Evolutionary conservation across 2,329 filamentous ascomycete species (phyloP), one percentile per base, ranked within the genome.

Genomic region (Cryphonectria radicalis): DNA sequence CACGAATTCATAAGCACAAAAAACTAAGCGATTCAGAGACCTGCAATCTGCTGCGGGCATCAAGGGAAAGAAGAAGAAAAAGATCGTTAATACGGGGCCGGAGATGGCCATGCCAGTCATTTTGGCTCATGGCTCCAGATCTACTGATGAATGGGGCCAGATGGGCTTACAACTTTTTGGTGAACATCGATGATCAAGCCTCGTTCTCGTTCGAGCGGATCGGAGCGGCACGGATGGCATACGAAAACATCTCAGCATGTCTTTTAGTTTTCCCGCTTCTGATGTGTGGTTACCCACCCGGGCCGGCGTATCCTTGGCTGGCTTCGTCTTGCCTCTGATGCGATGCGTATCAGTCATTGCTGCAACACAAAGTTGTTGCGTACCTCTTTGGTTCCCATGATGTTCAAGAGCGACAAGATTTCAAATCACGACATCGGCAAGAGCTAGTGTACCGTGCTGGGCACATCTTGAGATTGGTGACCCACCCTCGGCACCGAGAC

Each of bases 211-310:
- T 59, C 43, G 63, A 69, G 64, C 62, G 66, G 71, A 67, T 42
- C 65, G 32, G 57, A 43, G 64, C 66, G 71, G 71, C 59, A 71
- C 28, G 69, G 63, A 68, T 66, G 72, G 69, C 69, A 73, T 69
- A 66, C 67, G 46, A 63, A 66, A 43, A 57, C 68, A 67, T 70
- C 64, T 70, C 68, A 53, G 65, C 35, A 55, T 37, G 50, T 40
- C 28, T 70, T 70, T 22, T 13, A 14, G 8, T 32, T 32, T 68
- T 40, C 43, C 46, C 67, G 67, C 50, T 63, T 63, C 67, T 37
- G 40, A 63, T 19, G 55, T 2, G 40, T 43, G 17, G 19, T 7
- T 14, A 25, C 22, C 22, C 59, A 35, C 8, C 35, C 35, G 37
- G 62, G n/a, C 14, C 42, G n/a, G 42, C 40, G 6, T 28, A 32